Evolutionary conservation across 495 filamentous ascomycete genomes (phyloP), one percentile per base, ranked within the genome.

Genomic region (Entonaema liquescens): DNA sequence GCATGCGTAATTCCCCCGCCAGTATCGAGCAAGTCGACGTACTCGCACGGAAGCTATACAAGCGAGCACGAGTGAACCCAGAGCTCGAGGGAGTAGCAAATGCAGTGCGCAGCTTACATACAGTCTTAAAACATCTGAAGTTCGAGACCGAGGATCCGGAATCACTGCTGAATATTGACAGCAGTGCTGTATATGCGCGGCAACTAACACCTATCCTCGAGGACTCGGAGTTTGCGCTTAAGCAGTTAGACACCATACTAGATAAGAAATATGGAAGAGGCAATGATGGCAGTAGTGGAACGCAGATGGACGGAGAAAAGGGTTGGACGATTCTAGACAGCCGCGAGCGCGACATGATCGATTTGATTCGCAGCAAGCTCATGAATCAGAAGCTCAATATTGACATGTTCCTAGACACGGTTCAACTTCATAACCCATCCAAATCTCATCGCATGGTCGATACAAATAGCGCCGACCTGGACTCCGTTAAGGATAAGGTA

Each of bases 401-500:
- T 29, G 78, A 83, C 40, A 77, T 77, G 52, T 84, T 85, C 56
- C 80, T 85, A 35, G 81, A 85, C 64, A 81, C 79, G 0, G 74
- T 85, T 1, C 82, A 83, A 63, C 67, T 83, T 26, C 77, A 83
- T 35, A 80, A 81, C 54, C 78, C 80, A 0, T 71, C 73, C 29
- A 79, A 75, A 38, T 65, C 77, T n/a, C 80, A 67, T 28, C 72
- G 62, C n/a, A 65, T 65, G 44, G 64, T 71, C 31, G 73, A 70
- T 29, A 73, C 47, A 57, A 79, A 55, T 60, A 70, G 59, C 23
- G 60, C 75, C 25, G 67, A 77, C 42, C 74, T 81, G 29, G 80
- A 83, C 7, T 68, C 56, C 26, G 82, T 85, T 69, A 82, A 81
- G 70, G 79, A 83, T 70, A 85, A 86, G 71, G 81, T 88, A 19